These are phyloP conservation scores for Cerioporus squamosus DNA, from an alignment of 1,284 basidiomycete genomes.

Conservation along the genomic window DNA sequence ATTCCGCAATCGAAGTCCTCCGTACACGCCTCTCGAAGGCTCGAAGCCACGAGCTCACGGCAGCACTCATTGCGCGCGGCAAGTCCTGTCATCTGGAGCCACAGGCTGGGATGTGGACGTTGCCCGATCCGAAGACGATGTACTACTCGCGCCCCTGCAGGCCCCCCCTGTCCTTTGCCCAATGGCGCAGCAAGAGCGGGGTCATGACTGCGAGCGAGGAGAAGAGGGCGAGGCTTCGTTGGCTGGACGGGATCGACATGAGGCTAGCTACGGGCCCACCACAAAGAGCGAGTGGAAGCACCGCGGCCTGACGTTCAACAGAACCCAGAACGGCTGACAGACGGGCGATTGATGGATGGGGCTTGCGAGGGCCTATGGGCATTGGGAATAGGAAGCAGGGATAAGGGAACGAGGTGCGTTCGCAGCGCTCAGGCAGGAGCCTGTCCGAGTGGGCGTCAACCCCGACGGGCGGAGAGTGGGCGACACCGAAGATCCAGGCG, in stretches of 20 bases:
- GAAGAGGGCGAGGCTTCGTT: too few relatives aligned
- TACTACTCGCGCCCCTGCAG: too few relatives aligned
- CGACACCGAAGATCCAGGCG: not conserved
- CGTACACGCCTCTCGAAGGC: not conserved
- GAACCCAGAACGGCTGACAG: not conserved
- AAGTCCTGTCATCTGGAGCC: not conserved
- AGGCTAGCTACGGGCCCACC: slow-evolving; percentile 2
- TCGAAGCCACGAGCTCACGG: slow-evolving; percentile 6
- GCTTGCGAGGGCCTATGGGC: not conserved
- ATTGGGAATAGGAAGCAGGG: not conserved
- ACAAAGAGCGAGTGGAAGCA: not conserved
- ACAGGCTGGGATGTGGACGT: too few relatives aligned
- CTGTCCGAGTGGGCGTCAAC: not conserved
- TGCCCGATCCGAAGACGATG: too few relatives aligned
- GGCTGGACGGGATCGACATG: slow-evolving; percentile 1
- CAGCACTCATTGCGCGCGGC: not conserved
- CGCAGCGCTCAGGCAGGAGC: not conserved
- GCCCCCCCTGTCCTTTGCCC: too few relatives aligned
- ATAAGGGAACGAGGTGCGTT: too few relatives aligned
- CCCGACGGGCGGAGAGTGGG: not conserved
- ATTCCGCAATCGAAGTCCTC: slow-evolving; percentile 3
- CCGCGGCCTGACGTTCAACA: not conserved
- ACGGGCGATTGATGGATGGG: not conserved
- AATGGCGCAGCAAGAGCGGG: too few relatives aligned
- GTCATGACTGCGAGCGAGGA: too few relatives aligned